Conservation (phyloP, 768 basidiomycete genomes). For the Amanita phalloides region DNA sequence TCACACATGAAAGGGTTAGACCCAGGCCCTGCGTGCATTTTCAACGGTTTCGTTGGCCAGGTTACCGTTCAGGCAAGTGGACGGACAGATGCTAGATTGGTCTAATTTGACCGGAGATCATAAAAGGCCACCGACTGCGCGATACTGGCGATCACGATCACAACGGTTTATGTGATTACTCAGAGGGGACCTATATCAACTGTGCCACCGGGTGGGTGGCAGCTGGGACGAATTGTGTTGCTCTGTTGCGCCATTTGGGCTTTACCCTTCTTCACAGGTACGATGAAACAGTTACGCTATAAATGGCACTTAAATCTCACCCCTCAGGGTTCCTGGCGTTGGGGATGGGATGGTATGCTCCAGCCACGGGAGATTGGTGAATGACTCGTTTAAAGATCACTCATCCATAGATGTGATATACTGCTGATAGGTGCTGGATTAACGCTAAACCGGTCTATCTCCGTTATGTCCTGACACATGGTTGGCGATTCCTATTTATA, state of each 20-base stretch:
- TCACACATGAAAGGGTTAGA: neutral
- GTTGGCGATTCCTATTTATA: constrained; percentile 10
- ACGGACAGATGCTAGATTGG: neutral
- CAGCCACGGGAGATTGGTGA: constrained; percentile 8
- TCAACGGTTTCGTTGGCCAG: constrained; percentile 8
- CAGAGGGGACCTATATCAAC: neutral
- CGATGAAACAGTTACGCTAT: neutral
- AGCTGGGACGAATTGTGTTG: neutral
- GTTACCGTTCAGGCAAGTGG: constrained; percentile 6
- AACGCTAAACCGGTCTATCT: constrained; percentile 6
- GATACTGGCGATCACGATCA: constrained; percentile 6
- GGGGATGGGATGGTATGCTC: constrained; percentile 9
- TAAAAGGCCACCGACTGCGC: constrained; percentile 6
- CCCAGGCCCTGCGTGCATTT: constrained; percentile 1
- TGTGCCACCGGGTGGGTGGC: neutral
- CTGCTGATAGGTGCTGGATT: constrained; percentile 7
- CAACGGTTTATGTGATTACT: neutral
- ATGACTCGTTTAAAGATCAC: neutral
- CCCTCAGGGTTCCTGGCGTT: constrained; percentile 6
- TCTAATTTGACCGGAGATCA: neutral
- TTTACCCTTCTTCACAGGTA: constrained; percentile 3
- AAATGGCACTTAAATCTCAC: neutral
- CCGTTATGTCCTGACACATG: constrained; percentile 9
- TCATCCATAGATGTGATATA: neutral
- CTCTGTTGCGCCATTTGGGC: neutral